Percentiles rank a stretch among this genome's conserved stretches.
Conservation (phyloP, 2,329 filamentous ascomycete species). For the Trichophyton benhamiae region DNA sequence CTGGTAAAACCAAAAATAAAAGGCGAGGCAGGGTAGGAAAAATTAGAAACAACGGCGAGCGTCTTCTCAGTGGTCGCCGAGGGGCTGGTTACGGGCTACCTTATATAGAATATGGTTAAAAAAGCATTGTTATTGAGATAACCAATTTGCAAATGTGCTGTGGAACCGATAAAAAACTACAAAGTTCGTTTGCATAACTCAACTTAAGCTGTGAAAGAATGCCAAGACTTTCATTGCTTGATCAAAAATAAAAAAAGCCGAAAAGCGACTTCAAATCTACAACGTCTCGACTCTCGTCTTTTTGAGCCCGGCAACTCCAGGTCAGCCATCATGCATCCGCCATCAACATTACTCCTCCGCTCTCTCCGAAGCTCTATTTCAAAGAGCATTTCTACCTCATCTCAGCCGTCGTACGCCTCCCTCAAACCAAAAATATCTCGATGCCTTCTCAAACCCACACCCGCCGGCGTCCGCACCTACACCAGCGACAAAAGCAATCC, state of each 20-base stretch:
- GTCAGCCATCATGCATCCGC: conserved; percentile 24
- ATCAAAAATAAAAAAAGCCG: background rate
- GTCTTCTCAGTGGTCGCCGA: background rate
- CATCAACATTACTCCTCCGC: conserved; percentile 32
- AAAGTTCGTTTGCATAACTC: background rate
- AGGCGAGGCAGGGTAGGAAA: background rate
- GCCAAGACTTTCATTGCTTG: background rate
- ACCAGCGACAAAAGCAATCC: background rate
- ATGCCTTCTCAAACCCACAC: background rate
- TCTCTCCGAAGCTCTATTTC: conserved; percentile 24
- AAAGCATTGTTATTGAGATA: background rate
- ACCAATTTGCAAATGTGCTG: too few species aligned
- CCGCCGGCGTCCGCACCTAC: background rate
- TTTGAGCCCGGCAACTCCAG: background rate
- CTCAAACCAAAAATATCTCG: conserved; percentile 17
- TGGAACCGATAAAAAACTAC: background rate
- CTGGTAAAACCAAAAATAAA: background rate
- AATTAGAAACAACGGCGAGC: background rate
- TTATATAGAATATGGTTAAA: background rate
- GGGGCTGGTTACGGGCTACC: background rate
- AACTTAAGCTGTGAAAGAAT: background rate
- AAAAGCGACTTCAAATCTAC: background rate
- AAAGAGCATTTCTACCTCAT: conserved; percentile 6
- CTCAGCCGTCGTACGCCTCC: conserved; percentile 11
- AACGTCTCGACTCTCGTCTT: background rate